Base-by-base conservation (phyloP, 352 stramenopile species). In the Peronosclerospora sorghi region DNA sequence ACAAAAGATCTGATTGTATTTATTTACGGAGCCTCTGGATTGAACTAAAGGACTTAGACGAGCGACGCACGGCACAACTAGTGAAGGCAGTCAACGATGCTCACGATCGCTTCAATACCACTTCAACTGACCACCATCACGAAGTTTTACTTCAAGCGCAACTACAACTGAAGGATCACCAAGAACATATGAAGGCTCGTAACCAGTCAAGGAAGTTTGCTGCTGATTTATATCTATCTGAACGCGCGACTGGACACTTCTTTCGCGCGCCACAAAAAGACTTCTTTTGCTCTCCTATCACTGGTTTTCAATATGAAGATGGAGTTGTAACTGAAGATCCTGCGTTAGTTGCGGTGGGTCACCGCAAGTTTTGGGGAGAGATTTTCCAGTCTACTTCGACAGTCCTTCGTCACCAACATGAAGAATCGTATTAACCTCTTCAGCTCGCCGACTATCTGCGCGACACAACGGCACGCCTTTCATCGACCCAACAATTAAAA, bases 181-280 rank as follows among this genome's bases (percentile, higher is more conserved):
- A 13, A 1, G 36, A 28, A 2, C 15, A 23, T 1, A 38, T 54
- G n/a, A 29, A 59, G 18, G 27, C 38, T 3, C 38, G 43, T 0
- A 48, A 50, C 8, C 14, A 53, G 32, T 20, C 9, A 9, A 53
- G 48, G 35, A 54, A 51, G 15, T 48, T 54, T 45, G 40, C 40
- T 7, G 43, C 39, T 0, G 51, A 54, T 30, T 32, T 51, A 34
- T 34, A 45, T 8, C 19, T 42, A 1, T 51, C 26, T n/a, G 40
- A 59, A 15, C 40, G 45, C 1, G 15, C 45, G 0, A 48, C 40
- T 14, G 43, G 18, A 0, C 13, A 54, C 13, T 51, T 59, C 29
- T 59, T 51, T 14, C 38, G 38, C 3, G 18, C 44, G 0, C 43
- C 43, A 2, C 32, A 54, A 47, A 32, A 43, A 18, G 44, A 50